phyloP scores from a whole-genome alignment of 441 rosid genomes.

The Erysimum cheiri region DNA sequence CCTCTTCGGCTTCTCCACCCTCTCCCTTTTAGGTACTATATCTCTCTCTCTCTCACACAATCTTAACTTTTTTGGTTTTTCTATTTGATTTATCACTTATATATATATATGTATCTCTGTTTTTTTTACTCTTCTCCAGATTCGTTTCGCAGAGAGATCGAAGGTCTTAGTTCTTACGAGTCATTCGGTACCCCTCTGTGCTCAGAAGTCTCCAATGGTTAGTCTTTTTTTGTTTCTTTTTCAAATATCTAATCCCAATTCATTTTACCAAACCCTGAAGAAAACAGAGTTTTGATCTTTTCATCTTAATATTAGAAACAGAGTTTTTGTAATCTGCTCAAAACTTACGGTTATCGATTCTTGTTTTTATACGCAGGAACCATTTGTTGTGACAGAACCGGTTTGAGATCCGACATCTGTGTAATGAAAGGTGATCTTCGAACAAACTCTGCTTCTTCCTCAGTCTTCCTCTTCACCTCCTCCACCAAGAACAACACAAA shows the following conservation, averaged over 20 bases:
- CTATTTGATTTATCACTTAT: constrained; percentile 6
- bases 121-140: constrained; percentile 55
- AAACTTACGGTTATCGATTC: not conserved
- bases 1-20: constrained; percentile 53
- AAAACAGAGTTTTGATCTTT: constrained; percentile 14
- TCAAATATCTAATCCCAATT: not conserved
- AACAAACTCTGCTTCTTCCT: constrained; percentile 67
- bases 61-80: constrained; percentile 1
- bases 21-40: constrained; percentile 58
- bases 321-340: not conserved
- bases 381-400: constrained; percentile 84
- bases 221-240: constrained; percentile 26
- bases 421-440: constrained; percentile 88
- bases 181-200: constrained; percentile 51
- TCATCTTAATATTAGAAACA: not conserved
- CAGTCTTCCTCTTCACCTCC: constrained; percentile 65
- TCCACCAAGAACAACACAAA: constrained; percentile 34
- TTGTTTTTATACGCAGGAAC: constrained; percentile 55
- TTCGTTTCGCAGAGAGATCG: constrained; percentile 55
- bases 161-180: constrained; percentile 33
- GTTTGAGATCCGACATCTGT: constrained; percentile 76
- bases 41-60: constrained; percentile 1
- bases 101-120: not conserved
- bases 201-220: constrained; percentile 67
- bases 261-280: not conserved